Evolutionary conservation across 202 grass and related monocot species (phyloP), one percentile per base, ranked within the genome.

Genomic region (Panicum hallii): DNA sequence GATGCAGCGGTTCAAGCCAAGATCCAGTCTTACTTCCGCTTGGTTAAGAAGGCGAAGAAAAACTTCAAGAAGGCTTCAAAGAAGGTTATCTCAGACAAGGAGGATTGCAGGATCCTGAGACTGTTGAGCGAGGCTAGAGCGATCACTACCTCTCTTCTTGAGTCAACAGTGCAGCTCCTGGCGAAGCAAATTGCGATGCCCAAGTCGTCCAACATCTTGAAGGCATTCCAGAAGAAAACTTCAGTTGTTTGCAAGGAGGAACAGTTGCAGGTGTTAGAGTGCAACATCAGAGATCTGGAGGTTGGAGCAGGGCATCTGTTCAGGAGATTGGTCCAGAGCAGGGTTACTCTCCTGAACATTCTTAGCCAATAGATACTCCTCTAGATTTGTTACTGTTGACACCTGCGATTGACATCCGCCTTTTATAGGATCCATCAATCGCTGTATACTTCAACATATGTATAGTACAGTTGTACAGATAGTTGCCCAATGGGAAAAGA

Each of bases 271-370:
- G 62, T 70, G 67, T 77, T 92, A 36, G 72, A 82, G 67, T 47
- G 57, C 32, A 80, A 77, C 62, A 50, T 91, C 48, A 60, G 69
- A 84, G 82, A 86, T 75, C 78, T 94, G 44, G 88, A 94, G 77
- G 92, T 70, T 60, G 82, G 82, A 74, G 43, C 87, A 78, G 90
- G 84, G 56, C 26, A 70, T 77, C 52, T 94, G 50, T 94, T 92
- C 85, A 44, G 84, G 84, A 87, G 83, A 92, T 69, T 97, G 63
- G 50, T 97, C 79, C 94, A 89, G 72, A 89, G 87, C 72, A 91
- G 92, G 70, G 86, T 90, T 36, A 87, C 90, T 63, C 81, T 97
- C 60, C 86, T 97, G 10, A 97, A 97, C 63, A 74, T 88, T 42
- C 78, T 90, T 81, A 94, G 81, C 61, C 89, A 67, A 67, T 95